A percentile compares a stretch with the other conserved stretches of the same genome.
These are phyloP conservation scores for Aphanocladium album DNA, from an alignment of 2,329 filamentous ascomycete species.

Conservation along the genomic window DNA sequence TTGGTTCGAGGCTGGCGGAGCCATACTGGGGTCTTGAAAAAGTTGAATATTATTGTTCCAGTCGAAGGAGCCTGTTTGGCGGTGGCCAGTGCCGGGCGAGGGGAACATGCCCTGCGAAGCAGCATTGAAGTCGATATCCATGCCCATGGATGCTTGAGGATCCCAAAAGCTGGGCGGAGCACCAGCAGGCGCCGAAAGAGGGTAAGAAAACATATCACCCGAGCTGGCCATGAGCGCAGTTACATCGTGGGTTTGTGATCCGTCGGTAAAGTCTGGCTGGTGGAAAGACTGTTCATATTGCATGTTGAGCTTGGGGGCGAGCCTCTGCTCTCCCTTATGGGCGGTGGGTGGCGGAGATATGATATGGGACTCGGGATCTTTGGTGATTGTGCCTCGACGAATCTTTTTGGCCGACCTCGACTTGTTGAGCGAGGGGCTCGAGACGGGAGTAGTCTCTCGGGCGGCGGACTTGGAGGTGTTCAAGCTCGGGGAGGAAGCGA, in stretches of 20 bases:
- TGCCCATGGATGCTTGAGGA: constrained; percentile 45
- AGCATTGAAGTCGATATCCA: constrained; percentile 55
- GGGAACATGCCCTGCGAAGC: constrained; percentile 40
- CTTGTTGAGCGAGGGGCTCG: constrained; percentile 25
- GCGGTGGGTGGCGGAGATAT: constrained; percentile 56
- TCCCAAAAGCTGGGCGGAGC: constrained; percentile 55
- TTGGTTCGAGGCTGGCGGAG: constrained; percentile 29
- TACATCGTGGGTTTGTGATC: constrained; percentile 47
- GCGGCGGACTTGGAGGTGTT: constrained; percentile 28
- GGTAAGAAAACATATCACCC: constrained; percentile 55
- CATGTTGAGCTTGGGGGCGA: constrained; percentile 52
- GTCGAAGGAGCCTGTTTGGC: constrained; percentile 48
- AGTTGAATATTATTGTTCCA: constrained; percentile 53
- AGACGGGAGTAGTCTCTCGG: constrained; percentile 22
- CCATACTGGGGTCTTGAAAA: constrained; percentile 43
- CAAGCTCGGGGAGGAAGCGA: constrained; percentile 53
- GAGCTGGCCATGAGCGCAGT: constrained; percentile 40
- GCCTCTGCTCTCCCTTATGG: constrained; percentile 50
- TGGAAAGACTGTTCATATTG: constrained; percentile 53
- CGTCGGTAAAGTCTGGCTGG: constrained; percentile 45
- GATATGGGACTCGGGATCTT: constrained; percentile 42
- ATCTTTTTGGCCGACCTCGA: constrained; percentile 38
- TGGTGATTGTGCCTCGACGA: constrained; percentile 35
- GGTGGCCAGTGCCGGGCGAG: constrained; percentile 30
- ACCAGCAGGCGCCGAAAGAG: constrained; percentile 52